These are phyloP conservation scores for Pseudovirgaria hyperparasitica DNA, from an alignment of 2,329 filamentous ascomycete species.

Conservation along the genomic window DNA sequence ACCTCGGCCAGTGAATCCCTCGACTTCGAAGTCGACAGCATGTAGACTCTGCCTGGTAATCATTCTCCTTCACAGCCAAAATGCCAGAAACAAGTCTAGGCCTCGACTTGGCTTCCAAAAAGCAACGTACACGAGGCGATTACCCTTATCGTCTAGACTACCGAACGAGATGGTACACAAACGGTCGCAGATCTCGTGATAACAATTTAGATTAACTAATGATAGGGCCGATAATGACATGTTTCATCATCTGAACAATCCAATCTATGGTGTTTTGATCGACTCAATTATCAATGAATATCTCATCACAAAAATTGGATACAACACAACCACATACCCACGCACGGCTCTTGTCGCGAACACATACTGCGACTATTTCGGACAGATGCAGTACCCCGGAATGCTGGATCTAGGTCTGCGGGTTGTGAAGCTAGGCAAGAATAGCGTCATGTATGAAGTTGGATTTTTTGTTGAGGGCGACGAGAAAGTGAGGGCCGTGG, in stretches of 20 bases:
- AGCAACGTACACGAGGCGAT: constrained; percentile 53
- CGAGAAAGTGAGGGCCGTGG: constrained; percentile 67
- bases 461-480: constrained; percentile 68
- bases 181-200: not conserved
- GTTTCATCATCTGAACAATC: constrained; percentile 91
- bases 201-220: constrained; percentile 4
- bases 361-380: constrained; percentile 75
- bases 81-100: too few species aligned
- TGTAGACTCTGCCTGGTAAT: too few species aligned
- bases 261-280: constrained; percentile 76
- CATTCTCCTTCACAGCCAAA: too few species aligned
- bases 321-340: constrained; percentile 55
- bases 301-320: constrained; percentile 63
- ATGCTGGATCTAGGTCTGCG: constrained; percentile 70
- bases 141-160: constrained; percentile 74
- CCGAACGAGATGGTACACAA: constrained; percentile 68
- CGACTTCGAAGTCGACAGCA: too few species aligned
- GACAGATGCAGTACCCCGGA: constrained; percentile 67
- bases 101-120: too few species aligned
- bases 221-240: constrained; percentile 83
- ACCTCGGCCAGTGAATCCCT: too few species aligned
- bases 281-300: constrained; percentile 87
- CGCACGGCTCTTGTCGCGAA: constrained; percentile 79
- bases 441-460: constrained; percentile 82
- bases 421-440: constrained; percentile 72